Percentiles rank a stretch among this genome's conserved stretches.
Evolutionary conservation across 805 yeast species (phyloP).

Genomic region (Middelhovenomyces tepae): DNA sequence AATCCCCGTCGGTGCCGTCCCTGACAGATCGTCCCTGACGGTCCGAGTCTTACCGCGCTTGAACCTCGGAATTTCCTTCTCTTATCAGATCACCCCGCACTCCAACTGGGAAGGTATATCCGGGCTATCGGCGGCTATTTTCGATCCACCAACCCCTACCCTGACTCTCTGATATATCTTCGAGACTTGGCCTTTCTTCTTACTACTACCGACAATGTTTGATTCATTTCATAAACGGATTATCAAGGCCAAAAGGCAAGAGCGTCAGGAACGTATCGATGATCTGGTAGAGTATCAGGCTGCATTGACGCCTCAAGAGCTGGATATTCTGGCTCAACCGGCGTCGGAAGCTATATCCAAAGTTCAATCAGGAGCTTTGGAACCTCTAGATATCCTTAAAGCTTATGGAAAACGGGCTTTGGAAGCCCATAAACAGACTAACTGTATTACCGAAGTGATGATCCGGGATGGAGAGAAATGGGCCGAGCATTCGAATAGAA

Average conservation of each 20-base stretch:
- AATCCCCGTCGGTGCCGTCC: too few species aligned
- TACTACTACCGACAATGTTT: conserved; percentile 7
- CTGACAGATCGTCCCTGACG: conserved; percentile 5
- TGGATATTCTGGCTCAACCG: conserved; percentile 31
- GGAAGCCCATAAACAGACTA: conserved; percentile 54
- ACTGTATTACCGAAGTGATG: conserved; percentile 52
- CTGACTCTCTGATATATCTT: too few species aligned
- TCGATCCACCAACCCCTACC: conserved; percentile 1
- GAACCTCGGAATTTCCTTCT: conserved; percentile 8
- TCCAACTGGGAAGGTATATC: conserved; percentile 4
- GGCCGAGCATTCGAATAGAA: conserved; percentile 42
- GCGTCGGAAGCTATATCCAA: conserved; percentile 35
- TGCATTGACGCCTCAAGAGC: conserved; percentile 29
- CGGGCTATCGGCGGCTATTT: neutral
- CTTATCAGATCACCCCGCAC: conserved; percentile 8
- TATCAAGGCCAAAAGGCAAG: conserved; percentile 24
- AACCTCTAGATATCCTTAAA: conserved; percentile 44
- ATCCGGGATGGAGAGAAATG: conserved; percentile 61
- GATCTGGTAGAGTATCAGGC: conserved; percentile 31
- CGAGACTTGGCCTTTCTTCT: too few species aligned
- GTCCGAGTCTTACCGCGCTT: conserved; percentile 4
- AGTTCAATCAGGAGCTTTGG: conserved; percentile 39
- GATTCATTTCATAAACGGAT: conserved; percentile 13
- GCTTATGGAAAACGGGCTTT: conserved; percentile 62
- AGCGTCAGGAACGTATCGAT: conserved; percentile 28